Base-by-base conservation (phyloP, 192 early-diverging fungal species). In the Kappamyces sp. region DNA sequence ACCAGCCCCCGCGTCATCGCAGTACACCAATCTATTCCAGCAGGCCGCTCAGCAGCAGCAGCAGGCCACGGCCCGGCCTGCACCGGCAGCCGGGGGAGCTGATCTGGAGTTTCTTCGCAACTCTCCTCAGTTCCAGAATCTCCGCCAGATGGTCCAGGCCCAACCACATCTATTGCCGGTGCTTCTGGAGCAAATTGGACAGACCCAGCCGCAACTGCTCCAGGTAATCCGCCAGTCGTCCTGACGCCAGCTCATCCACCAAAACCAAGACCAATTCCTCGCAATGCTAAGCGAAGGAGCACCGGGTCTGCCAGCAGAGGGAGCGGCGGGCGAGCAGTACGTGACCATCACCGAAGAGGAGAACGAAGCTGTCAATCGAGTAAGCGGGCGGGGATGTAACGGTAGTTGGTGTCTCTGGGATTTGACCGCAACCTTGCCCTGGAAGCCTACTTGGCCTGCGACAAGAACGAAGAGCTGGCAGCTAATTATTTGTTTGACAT, bases 401-500 rank as follows among this genome's bases (percentile, higher is more conserved):
- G 39, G 4, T 68, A 85, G 85, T 66, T 98, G 62, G 80, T 83
- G 66, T 88, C 66, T 11, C 74, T 96, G 32, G 96, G 96, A 4
- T 96, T 98, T 66, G 84, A 87, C 55, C 77, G 89, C 45, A 79
- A 79, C 41, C 51, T 79, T 3, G 96, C 84, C 38, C 83, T 94
- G 55, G 88, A 96, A 72, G 96, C 96, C 31, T 98, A 83, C 75
- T 82, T 98, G 74, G 90, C 91, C 11, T 98, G 96, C 66, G 96
- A 98, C 57, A 94, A 93, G 70, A 91, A 96, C 71, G 96, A 98
- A 76, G 89, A 98, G 66, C 68, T 94, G 64, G 89, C 96, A 0
- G 96, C 94, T 12, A 96, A 96, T 71, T 96, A 89, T 67, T 64
- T 98, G 66, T 93, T 96, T 71, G 91, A 96, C 45, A 49, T 15